These are phyloP conservation scores for Solanum peruvianum DNA, from an alignment of 257 asterid genomes.

Conservation along the genomic window DNA sequence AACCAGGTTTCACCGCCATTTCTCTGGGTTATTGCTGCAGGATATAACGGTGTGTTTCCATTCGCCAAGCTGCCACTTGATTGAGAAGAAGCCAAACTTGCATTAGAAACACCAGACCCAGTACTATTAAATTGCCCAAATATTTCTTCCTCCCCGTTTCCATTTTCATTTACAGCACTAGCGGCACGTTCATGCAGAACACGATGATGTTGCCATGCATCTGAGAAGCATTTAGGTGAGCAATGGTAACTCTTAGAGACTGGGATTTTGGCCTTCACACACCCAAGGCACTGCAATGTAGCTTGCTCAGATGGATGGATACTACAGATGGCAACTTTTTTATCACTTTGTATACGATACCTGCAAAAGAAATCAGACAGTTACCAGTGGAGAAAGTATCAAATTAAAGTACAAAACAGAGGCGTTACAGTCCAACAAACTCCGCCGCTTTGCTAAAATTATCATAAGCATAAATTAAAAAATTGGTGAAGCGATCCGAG, in stretches of 20 bases:
- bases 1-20: slow-evolving; percentile 90
- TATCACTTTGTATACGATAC: slow-evolving; percentile 95
- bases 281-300: slow-evolving; percentile 81
- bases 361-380: slow-evolving; percentile 26
- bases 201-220: slow-evolving; percentile 97
- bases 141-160: slow-evolving; percentile 81
- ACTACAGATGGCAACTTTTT: slow-evolving; percentile 74
- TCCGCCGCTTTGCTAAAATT: background rate
- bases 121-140: slow-evolving; percentile 70
- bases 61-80: slow-evolving; percentile 51
- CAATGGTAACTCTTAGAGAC: slow-evolving; percentile 86
- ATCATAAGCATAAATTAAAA: background rate
- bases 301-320: slow-evolving; percentile 95
- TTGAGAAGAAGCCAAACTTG: slow-evolving; percentile 36
- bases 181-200: slow-evolving; percentile 91
- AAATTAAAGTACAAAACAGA: background rate
- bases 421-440: background rate
- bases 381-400: background rate
- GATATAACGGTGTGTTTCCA: slow-evolving; percentile 51
- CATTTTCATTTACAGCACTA: slow-evolving; percentile 59
- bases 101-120: slow-evolving; percentile 35
- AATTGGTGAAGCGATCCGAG: background rate
- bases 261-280: slow-evolving; percentile 84
- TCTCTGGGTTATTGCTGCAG: slow-evolving; percentile 64
- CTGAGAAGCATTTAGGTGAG: slow-evolving; percentile 76